phyloP scores from a whole-genome alignment of 2,329 filamentous ascomycete species.

The Rachicladosporium sp. region DNA sequence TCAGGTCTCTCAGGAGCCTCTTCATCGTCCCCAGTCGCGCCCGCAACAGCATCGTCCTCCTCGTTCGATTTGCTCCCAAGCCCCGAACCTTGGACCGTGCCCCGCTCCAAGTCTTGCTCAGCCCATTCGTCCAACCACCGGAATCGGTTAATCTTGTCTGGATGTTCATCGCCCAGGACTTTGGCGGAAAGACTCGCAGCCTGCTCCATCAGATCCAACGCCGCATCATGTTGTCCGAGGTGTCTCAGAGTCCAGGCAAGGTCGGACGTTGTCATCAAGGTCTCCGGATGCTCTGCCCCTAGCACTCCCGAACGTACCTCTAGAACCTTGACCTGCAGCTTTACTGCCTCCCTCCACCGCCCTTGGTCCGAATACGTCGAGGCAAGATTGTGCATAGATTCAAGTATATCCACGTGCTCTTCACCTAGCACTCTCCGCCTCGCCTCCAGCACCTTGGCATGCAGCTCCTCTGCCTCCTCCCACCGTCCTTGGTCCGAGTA shows the following conservation, averaged over 20 bases:
- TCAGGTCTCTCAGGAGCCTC: too few relatives aligned
- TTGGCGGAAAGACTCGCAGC: too few relatives aligned
- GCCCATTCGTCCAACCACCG: too few relatives aligned
- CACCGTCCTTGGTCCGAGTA: conserved; percentile 5
- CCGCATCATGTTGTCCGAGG: not conserved
- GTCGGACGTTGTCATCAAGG: conserved; percentile 2
- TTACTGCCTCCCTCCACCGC: conserved; percentile 5
- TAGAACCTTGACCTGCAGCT: conserved; percentile 2
- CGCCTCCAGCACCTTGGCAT: not conserved
- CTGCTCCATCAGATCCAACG: not conserved
- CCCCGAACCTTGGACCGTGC: too few relatives aligned
- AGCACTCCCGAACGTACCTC: not conserved
- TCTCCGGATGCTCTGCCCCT: not conserved
- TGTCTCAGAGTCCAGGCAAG: conserved; percentile 3
- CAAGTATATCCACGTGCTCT: not conserved
- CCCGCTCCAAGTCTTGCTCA: too few relatives aligned
- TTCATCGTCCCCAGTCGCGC: too few relatives aligned
- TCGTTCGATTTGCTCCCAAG: too few relatives aligned
- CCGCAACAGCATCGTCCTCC: too few relatives aligned
- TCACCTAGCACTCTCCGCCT: not conserved
- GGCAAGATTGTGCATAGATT: conserved; percentile 2
- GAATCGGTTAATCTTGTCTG: too few relatives aligned
- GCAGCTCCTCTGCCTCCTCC: conserved; percentile 6
- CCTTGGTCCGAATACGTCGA: conserved; percentile 2
- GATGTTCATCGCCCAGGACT: too few relatives aligned